Percentiles rank a stretch among this genome's conserved stretches.
phyloP scores from a whole-genome alignment of 108 stramenopile genomes.

The Fistulifera pelliculosa region DNA sequence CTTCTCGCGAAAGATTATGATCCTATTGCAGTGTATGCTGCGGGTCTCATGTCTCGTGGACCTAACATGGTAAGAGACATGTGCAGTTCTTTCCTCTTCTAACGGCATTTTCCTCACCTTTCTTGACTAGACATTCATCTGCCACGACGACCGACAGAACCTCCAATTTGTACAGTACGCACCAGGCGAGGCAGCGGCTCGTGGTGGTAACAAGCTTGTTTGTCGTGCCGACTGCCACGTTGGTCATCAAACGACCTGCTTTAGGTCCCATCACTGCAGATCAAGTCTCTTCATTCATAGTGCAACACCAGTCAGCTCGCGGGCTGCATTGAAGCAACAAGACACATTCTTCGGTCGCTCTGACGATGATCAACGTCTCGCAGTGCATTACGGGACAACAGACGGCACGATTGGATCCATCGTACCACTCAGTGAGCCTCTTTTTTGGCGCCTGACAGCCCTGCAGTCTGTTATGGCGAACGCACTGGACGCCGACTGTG shows the following conservation, averaged over 20 bases:
- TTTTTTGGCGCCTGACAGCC: constrained; percentile 81
- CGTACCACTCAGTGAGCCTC: constrained; percentile 78
- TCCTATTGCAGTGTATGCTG: constrained; percentile 71
- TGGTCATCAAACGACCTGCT: constrained; percentile 64
- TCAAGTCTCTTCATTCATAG: constrained; percentile 71
- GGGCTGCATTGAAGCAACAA: constrained; percentile 79
- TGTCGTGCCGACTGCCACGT: constrained; percentile 84
- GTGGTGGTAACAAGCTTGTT: constrained; percentile 90
- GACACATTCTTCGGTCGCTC: constrained; percentile 61
- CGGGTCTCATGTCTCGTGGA: constrained; percentile 74
- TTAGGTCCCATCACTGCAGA: constrained; percentile 65
- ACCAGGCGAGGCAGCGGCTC: constrained; percentile 77
- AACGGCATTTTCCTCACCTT: too few relatives aligned
- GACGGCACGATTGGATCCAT: constrained; percentile 79
- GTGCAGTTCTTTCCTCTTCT: too few relatives aligned
- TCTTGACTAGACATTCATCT: constrained; percentile 43
- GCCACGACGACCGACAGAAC: constrained; percentile 85
- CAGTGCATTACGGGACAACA: constrained; percentile 74
- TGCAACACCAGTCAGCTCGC: constrained; percentile 54
- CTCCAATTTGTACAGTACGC: constrained; percentile 88
- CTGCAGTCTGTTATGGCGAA: constrained; percentile 88
- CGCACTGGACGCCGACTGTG: constrained; percentile 83
- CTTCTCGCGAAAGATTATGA: constrained; percentile 84
- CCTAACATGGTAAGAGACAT: constrained; percentile 24
- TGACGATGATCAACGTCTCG: constrained; percentile 82